A percentile compares a stretch with the other conserved stretches of the same genome.
These are phyloP conservation scores for Hymenoscyphus occultus DNA, from an alignment of 2,329 filamentous ascomycete species.

Conservation along the genomic window DNA sequence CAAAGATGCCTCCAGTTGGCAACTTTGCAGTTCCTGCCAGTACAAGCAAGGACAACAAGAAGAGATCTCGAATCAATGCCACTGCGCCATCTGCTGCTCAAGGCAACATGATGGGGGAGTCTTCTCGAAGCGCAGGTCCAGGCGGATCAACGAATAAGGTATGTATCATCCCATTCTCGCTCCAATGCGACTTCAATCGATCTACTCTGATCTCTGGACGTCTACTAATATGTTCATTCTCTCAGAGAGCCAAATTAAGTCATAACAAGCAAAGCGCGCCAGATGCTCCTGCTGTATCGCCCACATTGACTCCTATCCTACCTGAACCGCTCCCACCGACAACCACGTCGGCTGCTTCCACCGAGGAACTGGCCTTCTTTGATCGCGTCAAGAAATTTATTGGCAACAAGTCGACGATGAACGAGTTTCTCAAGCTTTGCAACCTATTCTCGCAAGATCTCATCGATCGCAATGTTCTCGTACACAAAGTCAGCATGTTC, in stretches of 20 bases:
- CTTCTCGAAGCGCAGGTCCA: constrained; percentile 31
- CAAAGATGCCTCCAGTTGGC: constrained; percentile 85
- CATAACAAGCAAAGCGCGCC: constrained; percentile 51
- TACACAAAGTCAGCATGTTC: constrained; percentile 79
- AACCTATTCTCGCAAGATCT: constrained; percentile 93
- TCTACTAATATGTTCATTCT: constrained; percentile 14
- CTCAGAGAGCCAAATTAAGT: constrained; percentile 67
- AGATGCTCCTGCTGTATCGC: constrained; percentile 55
- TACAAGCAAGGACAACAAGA: constrained; percentile 86
- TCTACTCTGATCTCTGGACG: background rate
- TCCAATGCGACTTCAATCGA: background rate
- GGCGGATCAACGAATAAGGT: constrained; percentile 49
- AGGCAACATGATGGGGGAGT: constrained; percentile 27
- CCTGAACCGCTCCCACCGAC: constrained; percentile 83
- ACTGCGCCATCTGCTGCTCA: constrained; percentile 37
- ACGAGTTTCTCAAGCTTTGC: constrained; percentile 94
- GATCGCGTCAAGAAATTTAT: constrained; percentile 96
- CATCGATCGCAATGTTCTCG: constrained; percentile 79
- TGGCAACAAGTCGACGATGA: constrained; percentile 86
- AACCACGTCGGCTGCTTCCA: constrained; percentile 67
- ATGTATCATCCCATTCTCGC: constrained; percentile 26
- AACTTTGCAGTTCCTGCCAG: constrained; percentile 85
- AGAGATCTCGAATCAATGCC: constrained; percentile 57
- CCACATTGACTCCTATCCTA: constrained; percentile 82
- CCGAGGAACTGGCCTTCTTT: constrained; percentile 90